Percentiles rank a stretch among this genome's conserved stretches.
Conservation (phyloP, 208 protist genomes). For the Leishmania braziliensis region DNA sequence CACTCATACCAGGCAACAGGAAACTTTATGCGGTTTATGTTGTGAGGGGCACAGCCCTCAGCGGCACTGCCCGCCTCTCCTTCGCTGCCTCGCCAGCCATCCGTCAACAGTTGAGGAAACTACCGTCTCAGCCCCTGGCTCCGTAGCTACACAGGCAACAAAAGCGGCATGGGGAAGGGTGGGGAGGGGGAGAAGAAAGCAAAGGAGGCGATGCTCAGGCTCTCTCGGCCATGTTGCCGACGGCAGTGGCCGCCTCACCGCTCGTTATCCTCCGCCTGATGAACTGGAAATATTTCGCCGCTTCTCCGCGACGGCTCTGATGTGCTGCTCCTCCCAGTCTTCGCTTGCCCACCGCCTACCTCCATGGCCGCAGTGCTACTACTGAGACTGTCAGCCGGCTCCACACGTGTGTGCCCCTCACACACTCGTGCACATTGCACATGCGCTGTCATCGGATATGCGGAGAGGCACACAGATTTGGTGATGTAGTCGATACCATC, state of each 20-base stretch:
- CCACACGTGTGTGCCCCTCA: conserved; percentile 60
- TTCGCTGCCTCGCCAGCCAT: background rate
- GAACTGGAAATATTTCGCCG: conserved; percentile 5
- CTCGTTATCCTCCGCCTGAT: background rate
- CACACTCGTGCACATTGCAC: conserved; percentile 81
- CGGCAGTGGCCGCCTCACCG: conserved; percentile 3
- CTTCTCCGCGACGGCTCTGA: background rate
- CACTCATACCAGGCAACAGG: background rate
- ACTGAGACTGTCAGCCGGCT: conserved; percentile 19
- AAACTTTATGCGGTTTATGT: background rate
- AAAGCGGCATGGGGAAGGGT: background rate
- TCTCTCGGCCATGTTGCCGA: background rate
- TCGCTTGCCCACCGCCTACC: background rate
- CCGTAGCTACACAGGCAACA: background rate
- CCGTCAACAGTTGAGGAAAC: background rate
- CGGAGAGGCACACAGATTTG: conserved; percentile 65
- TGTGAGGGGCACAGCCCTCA: background rate
- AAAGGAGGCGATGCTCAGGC: background rate
- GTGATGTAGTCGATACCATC: conserved; percentile 85
- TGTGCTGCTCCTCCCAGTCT: background rate
- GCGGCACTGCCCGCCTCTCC: background rate
- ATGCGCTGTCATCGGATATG: conserved; percentile 77
- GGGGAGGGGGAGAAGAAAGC: background rate
- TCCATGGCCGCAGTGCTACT: background rate
- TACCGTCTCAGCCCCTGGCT: background rate